phyloP scores from a whole-genome alignment of 352 stramenopile species.

The Globisporangium orthogonon region DNA sequence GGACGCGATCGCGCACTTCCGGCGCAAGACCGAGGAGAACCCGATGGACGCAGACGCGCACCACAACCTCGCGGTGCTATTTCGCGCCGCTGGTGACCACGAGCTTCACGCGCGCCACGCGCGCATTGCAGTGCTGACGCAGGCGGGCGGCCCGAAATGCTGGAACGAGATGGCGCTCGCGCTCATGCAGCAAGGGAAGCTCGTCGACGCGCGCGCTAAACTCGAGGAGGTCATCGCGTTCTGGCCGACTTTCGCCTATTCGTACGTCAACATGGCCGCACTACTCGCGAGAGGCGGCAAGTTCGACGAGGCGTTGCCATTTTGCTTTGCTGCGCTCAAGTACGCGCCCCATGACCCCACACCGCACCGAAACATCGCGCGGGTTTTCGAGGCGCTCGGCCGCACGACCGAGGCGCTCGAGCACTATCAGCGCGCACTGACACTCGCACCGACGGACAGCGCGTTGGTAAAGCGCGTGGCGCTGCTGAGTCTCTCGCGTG shows the following conservation, averaged over 20 bases:
- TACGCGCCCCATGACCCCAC: constrained; percentile 34
- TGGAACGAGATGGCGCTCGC: constrained; percentile 57
- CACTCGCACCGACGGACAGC: constrained; percentile 30
- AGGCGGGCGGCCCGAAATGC: constrained; percentile 43
- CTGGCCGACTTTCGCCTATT: constrained; percentile 40
- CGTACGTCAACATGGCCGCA: constrained; percentile 54
- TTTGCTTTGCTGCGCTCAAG: constrained; percentile 29
- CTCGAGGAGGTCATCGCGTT: constrained; percentile 33
- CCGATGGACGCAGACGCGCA: constrained; percentile 48
- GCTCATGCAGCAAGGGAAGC: constrained; percentile 33
- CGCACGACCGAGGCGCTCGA: constrained; percentile 31
- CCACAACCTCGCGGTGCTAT: constrained; percentile 55
- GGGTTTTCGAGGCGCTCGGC: constrained; percentile 49
- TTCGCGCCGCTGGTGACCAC: constrained; percentile 33
- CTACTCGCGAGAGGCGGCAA: constrained; percentile 32
- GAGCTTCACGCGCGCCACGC: constrained; percentile 34
- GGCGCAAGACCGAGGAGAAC: constrained; percentile 43
- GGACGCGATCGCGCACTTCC: constrained; percentile 61
- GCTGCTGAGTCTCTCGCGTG: constrained; percentile 33
- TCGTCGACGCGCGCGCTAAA: constrained; percentile 29
- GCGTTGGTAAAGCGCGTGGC: constrained; percentile 33
- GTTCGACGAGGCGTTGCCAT: constrained; percentile 38
- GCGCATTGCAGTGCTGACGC: constrained; percentile 58
- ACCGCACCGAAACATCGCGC: constrained; percentile 49
- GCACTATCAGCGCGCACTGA: constrained; percentile 37